phyloP scores from a whole-genome alignment of 495 filamentous ascomycete genomes.

The Talaromyces proteolyticus region DNA sequence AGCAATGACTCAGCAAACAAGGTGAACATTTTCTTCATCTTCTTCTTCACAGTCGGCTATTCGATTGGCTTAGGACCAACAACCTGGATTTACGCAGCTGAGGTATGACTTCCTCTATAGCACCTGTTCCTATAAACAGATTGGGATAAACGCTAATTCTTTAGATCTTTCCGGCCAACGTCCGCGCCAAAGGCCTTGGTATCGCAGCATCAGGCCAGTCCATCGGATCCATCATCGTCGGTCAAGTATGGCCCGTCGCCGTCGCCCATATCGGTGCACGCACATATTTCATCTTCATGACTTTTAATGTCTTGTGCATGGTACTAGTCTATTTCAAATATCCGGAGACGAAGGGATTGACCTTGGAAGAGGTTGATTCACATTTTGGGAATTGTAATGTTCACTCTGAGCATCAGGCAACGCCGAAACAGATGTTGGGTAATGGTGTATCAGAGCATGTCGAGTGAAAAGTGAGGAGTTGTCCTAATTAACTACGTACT shows the following conservation, averaged over 20 bases:
- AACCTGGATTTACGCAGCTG: slow-evolving; percentile 49
- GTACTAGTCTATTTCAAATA: slow-evolving; percentile 29
- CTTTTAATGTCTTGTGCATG: slow-evolving; percentile 28
- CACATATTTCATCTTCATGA: slow-evolving; percentile 44
- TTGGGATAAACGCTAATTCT: neutral
- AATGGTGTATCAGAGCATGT: neutral
- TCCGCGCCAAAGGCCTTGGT: slow-evolving; percentile 26
- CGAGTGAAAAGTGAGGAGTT: neutral
- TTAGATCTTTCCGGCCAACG: slow-evolving; percentile 29
- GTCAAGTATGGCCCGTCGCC: slow-evolving; percentile 40
- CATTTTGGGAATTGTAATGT: slow-evolving; percentile 9
- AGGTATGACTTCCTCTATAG: slow-evolving; percentile 33
- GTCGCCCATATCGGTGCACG: slow-evolving; percentile 38
- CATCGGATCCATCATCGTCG: slow-evolving; percentile 15
- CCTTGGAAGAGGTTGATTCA: slow-evolving; percentile 45
- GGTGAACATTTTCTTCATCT: slow-evolving; percentile 52
- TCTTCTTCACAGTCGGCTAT: slow-evolving; percentile 42
- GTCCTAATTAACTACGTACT: neutral
- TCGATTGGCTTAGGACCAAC: slow-evolving; percentile 40
- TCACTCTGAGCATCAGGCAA: neutral
- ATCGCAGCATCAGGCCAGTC: neutral
- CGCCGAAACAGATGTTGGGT: neutral
- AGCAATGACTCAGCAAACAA: neutral
- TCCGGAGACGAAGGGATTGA: slow-evolving; percentile 46
- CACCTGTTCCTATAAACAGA: neutral